A percentile compares a stretch with the other conserved stretches of the same genome.
phyloP scores from a whole-genome alignment of 352 stramenopile genomes.

The Phytophthora constricta region DNA sequence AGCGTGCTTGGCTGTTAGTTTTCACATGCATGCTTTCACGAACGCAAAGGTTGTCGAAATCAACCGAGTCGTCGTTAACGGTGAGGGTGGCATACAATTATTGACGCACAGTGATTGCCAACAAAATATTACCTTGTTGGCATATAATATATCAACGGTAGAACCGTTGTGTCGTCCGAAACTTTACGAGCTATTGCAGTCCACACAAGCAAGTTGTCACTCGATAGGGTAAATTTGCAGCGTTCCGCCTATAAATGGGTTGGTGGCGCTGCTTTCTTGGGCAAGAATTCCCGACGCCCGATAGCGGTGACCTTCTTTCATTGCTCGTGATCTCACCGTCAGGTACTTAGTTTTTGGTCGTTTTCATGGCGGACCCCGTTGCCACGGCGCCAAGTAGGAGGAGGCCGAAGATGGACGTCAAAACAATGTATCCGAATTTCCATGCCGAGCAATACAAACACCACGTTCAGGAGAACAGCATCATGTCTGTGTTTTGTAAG shows the following conservation, averaged over 20 bases:
- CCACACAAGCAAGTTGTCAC: not conserved
- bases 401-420: conserved; percentile 29
- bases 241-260: conserved; percentile 1
- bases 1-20: too few species aligned
- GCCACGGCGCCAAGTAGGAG: conserved; percentile 13
- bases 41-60: too few species aligned
- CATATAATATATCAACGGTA: too few species aligned
- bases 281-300: not conserved
- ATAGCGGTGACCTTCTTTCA: not conserved
- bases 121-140: too few species aligned
- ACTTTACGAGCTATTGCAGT: too few species aligned
- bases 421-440: conserved; percentile 65
- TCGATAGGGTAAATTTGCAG: not conserved
- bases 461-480: conserved; percentile 33
- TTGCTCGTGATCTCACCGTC: not conserved
- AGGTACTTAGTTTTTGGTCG: not conserved
- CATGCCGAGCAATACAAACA: conserved; percentile 59
- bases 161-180: too few species aligned
- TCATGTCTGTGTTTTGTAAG: conserved; percentile 25
- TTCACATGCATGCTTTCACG: too few species aligned
- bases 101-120: too few species aligned
- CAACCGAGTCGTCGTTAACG: too few species aligned
- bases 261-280: too few species aligned
- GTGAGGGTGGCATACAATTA: too few species aligned
- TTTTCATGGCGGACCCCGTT: not conserved